Evolutionary conservation across 805 yeast species (phyloP).

Genomic region (Citeromyces nyonsensis): DNA sequence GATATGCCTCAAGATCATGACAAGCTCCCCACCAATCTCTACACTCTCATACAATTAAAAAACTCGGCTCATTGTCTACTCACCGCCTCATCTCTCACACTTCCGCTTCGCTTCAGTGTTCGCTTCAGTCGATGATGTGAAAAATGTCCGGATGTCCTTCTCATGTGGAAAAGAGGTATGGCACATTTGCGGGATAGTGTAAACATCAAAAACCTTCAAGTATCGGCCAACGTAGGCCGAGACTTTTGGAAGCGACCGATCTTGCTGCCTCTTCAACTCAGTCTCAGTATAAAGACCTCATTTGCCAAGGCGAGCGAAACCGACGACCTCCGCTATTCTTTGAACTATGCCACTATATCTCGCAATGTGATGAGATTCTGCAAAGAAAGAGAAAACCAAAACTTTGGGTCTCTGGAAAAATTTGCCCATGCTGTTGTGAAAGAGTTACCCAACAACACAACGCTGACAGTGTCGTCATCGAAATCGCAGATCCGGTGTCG

Average conservation of each 20-base stretch:
- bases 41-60: too few species aligned
- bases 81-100: too few species aligned
- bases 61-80: too few species aligned
- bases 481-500: constrained; percentile 48
- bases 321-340: constrained; percentile 70
- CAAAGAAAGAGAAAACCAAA: constrained; percentile 3
- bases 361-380: constrained; percentile 1
- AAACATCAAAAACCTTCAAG: constrained; percentile 38
- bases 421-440: constrained; percentile 19
- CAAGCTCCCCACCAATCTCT: too few species aligned
- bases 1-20: too few species aligned
- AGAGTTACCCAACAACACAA: constrained; percentile 2
- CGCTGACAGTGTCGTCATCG: constrained; percentile 23
- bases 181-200: constrained; percentile 17
- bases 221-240: constrained; percentile 50
- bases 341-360: constrained; percentile 80
- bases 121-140: too few species aligned
- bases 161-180: too few species aligned
- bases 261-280: constrained; percentile 50
- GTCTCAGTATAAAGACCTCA: constrained; percentile 47
- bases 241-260: constrained; percentile 62
- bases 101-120: too few species aligned
- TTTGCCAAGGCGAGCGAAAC: constrained; percentile 60
- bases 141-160: too few species aligned
- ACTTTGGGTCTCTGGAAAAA: constrained; percentile 17